Conservation (phyloP, 176 grass and related monocot genomes). For the Raddia guianensis region DNA sequence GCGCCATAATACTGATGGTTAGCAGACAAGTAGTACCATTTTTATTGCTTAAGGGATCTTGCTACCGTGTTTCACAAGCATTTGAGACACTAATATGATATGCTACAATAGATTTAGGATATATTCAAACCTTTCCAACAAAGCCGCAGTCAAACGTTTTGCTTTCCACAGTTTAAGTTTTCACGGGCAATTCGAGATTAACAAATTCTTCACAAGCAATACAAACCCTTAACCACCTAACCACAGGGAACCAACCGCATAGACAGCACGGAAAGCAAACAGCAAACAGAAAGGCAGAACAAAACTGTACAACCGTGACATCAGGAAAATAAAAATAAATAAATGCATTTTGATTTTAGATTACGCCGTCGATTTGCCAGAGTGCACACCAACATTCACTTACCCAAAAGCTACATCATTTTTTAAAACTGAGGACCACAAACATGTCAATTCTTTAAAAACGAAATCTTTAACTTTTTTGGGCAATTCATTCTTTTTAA, state of each 20-base stretch:
- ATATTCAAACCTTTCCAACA: background rate
- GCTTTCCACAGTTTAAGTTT: conserved; percentile 11
- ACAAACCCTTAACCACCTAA: conserved; percentile 21
- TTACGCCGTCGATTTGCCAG: background rate
- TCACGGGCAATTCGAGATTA: background rate
- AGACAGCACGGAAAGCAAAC: background rate
- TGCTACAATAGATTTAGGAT: background rate
- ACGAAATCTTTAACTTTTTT: too few relatives aligned
- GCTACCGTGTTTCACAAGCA: conserved; percentile 5
- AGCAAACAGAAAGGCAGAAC: background rate
- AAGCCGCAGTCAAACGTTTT: background rate
- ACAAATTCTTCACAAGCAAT: conserved; percentile 6
- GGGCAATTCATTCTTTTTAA: too few relatives aligned
- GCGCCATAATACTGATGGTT: conserved; percentile 8
- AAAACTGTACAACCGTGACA: background rate
- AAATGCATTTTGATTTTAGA: conserved; percentile 19
- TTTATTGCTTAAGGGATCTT: background rate
- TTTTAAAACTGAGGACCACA: too few relatives aligned
- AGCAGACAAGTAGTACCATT: conserved; percentile 2
- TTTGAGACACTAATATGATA: background rate
- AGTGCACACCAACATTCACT: background rate
- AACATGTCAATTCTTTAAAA: too few relatives aligned
- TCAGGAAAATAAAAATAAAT: background rate
- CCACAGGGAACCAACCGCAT: background rate
- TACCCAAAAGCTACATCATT: background rate